phyloP scores from a whole-genome alignment of 257 asterid species.

The Eucommia ulmoides region DNA sequence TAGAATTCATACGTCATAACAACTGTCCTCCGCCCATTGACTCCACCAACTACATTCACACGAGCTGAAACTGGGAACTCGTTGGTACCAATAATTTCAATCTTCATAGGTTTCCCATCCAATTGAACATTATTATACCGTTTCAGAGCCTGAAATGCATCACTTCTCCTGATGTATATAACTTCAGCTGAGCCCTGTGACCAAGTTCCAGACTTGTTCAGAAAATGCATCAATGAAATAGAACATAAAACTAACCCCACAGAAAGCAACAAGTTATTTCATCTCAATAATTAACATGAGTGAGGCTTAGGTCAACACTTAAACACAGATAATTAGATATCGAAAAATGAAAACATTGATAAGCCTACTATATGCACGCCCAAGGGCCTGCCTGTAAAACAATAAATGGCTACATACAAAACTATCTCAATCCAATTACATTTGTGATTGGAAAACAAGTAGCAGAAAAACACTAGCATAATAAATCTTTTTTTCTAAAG shows the following conservation, averaged over 20 bases:
- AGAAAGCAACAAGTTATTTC: neutral
- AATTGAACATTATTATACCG: slow-evolving; percentile 73
- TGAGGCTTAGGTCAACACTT: too few relatives aligned
- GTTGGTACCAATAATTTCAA: slow-evolving; percentile 51
- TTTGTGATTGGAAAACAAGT: too few relatives aligned
- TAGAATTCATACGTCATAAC: slow-evolving; percentile 46
- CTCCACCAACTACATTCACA: slow-evolving; percentile 55
- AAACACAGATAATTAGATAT: too few relatives aligned
- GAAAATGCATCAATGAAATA: neutral
- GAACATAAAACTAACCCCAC: neutral
- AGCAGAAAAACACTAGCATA: too few relatives aligned
- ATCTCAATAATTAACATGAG: too few relatives aligned
- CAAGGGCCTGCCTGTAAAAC: too few relatives aligned
- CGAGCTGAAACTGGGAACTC: slow-evolving; percentile 55
- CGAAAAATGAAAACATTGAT: too few relatives aligned
- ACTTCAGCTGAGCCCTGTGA: slow-evolving; percentile 86
- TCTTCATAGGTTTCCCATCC: slow-evolving; percentile 89
- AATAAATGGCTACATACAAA: too few relatives aligned
- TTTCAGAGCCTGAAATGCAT: slow-evolving; percentile 73
- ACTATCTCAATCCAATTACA: too few relatives aligned
- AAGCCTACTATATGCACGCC: too few relatives aligned
- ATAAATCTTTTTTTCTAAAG: too few relatives aligned
- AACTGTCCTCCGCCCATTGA: slow-evolving; percentile 53
- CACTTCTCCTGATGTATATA: slow-evolving; percentile 60
- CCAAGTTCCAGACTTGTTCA: too few relatives aligned